These are phyloP conservation scores for Rubia peregrina DNA, from an alignment of 305 asterid species.

Conservation along the genomic window DNA sequence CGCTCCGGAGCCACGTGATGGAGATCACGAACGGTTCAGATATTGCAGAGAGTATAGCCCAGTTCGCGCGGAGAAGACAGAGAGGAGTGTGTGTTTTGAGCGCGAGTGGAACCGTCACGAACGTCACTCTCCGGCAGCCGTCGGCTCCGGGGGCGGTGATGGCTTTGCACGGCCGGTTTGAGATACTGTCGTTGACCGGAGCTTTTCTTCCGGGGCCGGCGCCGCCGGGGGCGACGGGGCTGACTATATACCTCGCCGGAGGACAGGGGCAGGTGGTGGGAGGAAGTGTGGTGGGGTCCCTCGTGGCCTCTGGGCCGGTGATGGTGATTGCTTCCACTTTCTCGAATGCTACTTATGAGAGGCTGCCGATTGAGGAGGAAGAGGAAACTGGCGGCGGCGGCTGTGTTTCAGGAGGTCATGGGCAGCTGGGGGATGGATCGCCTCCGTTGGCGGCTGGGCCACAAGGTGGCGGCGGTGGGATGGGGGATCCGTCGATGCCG, in stretches of 20 bases:
- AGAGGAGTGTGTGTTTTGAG: conserved; percentile 40
- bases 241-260: conserved; percentile 39
- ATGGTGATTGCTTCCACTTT: conserved; percentile 42
- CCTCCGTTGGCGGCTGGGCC: conserved; percentile 24
- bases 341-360: conserved; percentile 42
- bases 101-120: conserved; percentile 37
- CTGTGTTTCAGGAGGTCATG: conserved; percentile 8
- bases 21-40: conserved; percentile 40
- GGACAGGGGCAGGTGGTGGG: conserved; percentile 43
- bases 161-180: conserved; percentile 41
- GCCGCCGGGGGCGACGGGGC: conserved; percentile 40
- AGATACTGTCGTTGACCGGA: conserved; percentile 38
- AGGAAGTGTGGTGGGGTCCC: conserved; percentile 37
- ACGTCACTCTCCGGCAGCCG: conserved; percentile 45
- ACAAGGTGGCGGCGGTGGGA: conserved; percentile 40
- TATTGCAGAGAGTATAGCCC: conserved; percentile 37
- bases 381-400: conserved; percentile 29
- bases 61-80: conserved; percentile 35
- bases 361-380: conserved; percentile 37
- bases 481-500: no score
- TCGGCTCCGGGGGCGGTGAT: conserved; percentile 39
- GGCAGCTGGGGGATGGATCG: conserved; percentile 30
- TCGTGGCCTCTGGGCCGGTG: conserved; percentile 38
- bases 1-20: conserved; percentile 37
- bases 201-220: conserved; percentile 38